Conservation (phyloP, 2,329 filamentous ascomycete species). For the Didymella exigua region DNA sequence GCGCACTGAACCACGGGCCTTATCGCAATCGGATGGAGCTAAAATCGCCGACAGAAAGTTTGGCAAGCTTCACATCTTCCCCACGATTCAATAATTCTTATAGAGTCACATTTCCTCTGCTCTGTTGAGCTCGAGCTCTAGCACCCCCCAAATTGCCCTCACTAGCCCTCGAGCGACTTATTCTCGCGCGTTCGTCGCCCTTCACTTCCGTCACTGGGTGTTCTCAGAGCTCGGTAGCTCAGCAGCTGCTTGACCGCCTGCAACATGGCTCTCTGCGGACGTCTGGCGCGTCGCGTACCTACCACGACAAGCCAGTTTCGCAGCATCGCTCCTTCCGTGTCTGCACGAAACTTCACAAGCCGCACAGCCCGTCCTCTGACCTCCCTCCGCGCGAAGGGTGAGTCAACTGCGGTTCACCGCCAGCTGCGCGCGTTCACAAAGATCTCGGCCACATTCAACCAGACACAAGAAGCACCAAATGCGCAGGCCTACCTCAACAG, state of each 20-base stretch:
- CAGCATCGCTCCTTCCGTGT: conserved; percentile 34
- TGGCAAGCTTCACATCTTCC: conserved; percentile 40
- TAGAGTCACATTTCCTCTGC: conserved; percentile 36
- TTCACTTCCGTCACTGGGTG: conserved; percentile 18
- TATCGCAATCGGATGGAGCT: conserved; percentile 38
- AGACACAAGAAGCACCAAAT: conserved; percentile 73
- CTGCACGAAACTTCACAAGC: conserved; percentile 42
- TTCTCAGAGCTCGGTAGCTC: conserved; percentile 42
- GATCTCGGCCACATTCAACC: conserved; percentile 42
- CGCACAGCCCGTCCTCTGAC: conserved; percentile 41
- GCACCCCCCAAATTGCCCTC: conserved; percentile 39
- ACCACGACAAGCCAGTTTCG: conserved; percentile 43
- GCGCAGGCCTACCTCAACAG: conserved; percentile 88
- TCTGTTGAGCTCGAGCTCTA: conserved; percentile 38
- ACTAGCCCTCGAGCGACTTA: conserved; percentile 26
- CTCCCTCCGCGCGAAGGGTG: conserved; percentile 36
- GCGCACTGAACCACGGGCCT: conserved; percentile 17
- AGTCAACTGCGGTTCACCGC: conserved; percentile 40
- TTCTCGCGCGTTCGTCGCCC: conserved; percentile 27
- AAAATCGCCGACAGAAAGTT: conserved; percentile 38
- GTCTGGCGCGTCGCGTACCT: conserved; percentile 50
- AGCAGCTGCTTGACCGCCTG: conserved; percentile 39
- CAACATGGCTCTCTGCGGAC: conserved; percentile 50
- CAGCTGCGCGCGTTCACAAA: conserved; percentile 49
- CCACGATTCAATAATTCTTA: conserved; percentile 40